Conservation (phyloP, 176 grass and related monocot genomes). For the Panicum miliaceum region DNA sequence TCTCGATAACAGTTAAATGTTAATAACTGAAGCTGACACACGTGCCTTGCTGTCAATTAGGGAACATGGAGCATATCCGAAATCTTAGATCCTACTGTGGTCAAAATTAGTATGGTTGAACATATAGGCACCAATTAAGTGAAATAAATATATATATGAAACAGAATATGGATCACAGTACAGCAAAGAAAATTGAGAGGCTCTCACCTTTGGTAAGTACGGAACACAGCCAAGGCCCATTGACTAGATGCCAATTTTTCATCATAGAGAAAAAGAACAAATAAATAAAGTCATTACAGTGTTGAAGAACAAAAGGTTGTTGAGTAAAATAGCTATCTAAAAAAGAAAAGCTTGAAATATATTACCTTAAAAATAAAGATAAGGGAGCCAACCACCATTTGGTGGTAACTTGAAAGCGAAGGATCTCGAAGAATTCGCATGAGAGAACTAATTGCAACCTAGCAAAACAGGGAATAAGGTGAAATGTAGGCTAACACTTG, state of each 20-base stretch:
- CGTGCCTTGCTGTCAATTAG: background rate
- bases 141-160: background rate
- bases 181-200: slow-evolving; percentile 21
- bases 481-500: slow-evolving; percentile 19
- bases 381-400: slow-evolving; percentile 93
- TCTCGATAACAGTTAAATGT: slow-evolving; percentile 5
- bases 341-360: slow-evolving; percentile 28
- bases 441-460: slow-evolving; percentile 97
- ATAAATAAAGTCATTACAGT: slow-evolving; percentile 34
- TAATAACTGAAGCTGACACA: slow-evolving; percentile 13
- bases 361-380: slow-evolving; percentile 97
- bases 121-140: background rate
- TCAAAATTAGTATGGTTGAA: slow-evolving; percentile 17
- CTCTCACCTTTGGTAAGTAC: slow-evolving; percentile 93
- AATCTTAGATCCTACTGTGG: background rate
- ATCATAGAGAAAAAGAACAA: slow-evolving; percentile 45
- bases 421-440: slow-evolving; percentile 96
- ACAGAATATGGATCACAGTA: slow-evolving; percentile 8
- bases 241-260: slow-evolving; percentile 61
- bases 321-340: slow-evolving; percentile 26
- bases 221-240: slow-evolving; percentile 99
- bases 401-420: slow-evolving; percentile 99
- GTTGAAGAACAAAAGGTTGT: slow-evolving; percentile 36
- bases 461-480: slow-evolving; percentile 37
- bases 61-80: background rate